Conservation (phyloP, 352 stramenopile genomes). For the Pythium sukuiense region DNA sequence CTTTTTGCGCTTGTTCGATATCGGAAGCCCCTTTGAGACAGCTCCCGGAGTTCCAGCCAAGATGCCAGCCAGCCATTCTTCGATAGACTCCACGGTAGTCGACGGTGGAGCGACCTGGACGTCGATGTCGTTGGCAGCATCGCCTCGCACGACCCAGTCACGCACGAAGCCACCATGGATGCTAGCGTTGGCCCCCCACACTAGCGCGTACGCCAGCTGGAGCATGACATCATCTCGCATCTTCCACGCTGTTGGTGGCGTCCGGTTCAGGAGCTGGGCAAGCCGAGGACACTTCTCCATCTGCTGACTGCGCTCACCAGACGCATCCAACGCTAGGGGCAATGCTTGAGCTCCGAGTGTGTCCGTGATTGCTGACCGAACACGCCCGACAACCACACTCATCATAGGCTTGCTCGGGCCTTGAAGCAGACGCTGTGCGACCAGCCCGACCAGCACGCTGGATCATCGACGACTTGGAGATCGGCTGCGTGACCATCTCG, state of each 20-base stretch:
- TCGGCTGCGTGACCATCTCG: conserved; percentile 29
- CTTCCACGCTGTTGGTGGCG: conserved; percentile 16
- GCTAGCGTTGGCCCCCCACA: conserved; percentile 20
- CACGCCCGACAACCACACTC: conserved; percentile 23
- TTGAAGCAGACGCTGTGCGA: conserved; percentile 20
- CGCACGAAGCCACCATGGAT: conserved; percentile 30
- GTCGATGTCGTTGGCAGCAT: conserved; percentile 30
- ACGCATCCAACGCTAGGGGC: conserved; percentile 17
- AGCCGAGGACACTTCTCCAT: conserved; percentile 26
- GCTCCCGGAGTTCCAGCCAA: background rate
- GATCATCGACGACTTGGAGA: conserved; percentile 27
- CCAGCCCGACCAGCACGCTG: conserved; percentile 29
- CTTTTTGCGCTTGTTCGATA: conserved; percentile 17
- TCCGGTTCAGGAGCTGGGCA: conserved; percentile 1
- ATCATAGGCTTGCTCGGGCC: conserved; percentile 25
- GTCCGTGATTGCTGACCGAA: conserved; percentile 24
- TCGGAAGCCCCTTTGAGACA: background rate
- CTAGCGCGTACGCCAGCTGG: conserved; percentile 23
- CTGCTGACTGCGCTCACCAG: conserved; percentile 22
- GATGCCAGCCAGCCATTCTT: conserved; percentile 6
- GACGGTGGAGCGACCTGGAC: conserved; percentile 22
- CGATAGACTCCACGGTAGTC: conserved; percentile 13
- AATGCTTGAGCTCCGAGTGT: conserved; percentile 14
- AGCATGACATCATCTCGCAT: conserved; percentile 33
- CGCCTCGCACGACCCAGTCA: conserved; percentile 30